Base-by-base conservation (phyloP, 2,329 filamentous ascomycete species). In the Rasamsonia emersonii region DNA sequence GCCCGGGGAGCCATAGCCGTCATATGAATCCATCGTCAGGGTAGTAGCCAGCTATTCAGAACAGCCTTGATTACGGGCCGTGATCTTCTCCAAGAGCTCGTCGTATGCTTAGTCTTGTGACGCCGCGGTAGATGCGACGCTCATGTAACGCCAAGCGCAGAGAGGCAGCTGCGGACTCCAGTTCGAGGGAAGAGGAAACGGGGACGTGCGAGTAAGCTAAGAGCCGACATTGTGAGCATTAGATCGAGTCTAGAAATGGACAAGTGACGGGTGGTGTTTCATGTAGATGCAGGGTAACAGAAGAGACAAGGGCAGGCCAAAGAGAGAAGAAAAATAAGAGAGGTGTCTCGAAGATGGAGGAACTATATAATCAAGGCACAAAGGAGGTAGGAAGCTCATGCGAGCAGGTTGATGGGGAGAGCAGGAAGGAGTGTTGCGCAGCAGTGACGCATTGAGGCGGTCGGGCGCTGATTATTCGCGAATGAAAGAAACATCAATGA, bases 11-110 rank as follows among this genome's bases (percentile, higher is more conserved):
- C 52, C 58, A 38, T 61, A 64, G n/a, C 46, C 47, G 32, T 67
- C 64, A 38, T 64, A 67, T 10, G 64, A 56, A 53, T 67, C 64
- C 64, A 68, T 68, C 17, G 32, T 42, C 23, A 19, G 9, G 7
- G 11, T 25, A 18, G 18, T 7, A 20, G 30, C 11, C 5, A 14
- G 15, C 18, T n/a, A n/a, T n/a, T n/a, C n/a, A n/a, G 17, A n/a
- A 23, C 9, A 10, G 14, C 9, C 24, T 19, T 19, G 17, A 17
- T 32, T 19, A 35, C 35, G 32, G 36, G 31, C n/a, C 9, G 14
- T 20, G 3, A 20, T 18, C 11, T 9, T 26, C 25, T 23, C 13
- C 15, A n/a, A n/a, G n/a, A n/a, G n/a, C n/a, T n/a, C n/a, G n/a
- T n/a, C n/a, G n/a, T n/a, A n/a, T n/a, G n/a, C n/a, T n/a, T n/a